Base-by-base conservation (phyloP, 768 basidiomycete genomes). In the Lentinula sp. region DNA sequence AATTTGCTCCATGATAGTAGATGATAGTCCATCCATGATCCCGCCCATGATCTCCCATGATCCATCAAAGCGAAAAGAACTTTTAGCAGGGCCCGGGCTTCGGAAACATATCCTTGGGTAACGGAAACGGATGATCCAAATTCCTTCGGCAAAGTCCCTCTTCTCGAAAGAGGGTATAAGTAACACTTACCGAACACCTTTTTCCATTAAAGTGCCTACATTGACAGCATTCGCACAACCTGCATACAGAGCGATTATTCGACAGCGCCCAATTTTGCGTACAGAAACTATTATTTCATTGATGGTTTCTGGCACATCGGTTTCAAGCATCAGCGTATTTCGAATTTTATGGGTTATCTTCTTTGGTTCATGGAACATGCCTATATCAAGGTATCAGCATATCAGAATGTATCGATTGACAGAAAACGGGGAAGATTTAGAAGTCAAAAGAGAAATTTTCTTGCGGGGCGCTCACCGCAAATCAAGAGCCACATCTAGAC, bases 121-220 rank as follows among this genome's bases (percentile, higher is more conserved):
- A 28, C 28, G 28, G 28, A 28, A 2, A 23, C 23, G 23, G 23
- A 23, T 23, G 28, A 28, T 28, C 28, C 6, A 20, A n/a, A n/a
- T 13, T 13, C 6, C 45, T 46, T 20, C 45, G 45, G 45, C 9
- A 20, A 46, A 6, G 16, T 54, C 7, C 39, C 23, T 18, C 3
- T 42, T 4, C 32, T n/a, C 20, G 4, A 28, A 62, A 8, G 32
- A 6, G 18, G 9, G 23, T 5, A 0, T 13, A 16, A 16, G 2
- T 13, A 1, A 45, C 41, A 59, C 70, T 43, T 60, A 74, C 63
- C 86, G 74, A 16, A 88, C 73, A 8, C 88, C 88, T 70, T 87
- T 87, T 76, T 91, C 87, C 88, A 91, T 91, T 35, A 91, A 66
- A 0, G 88, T 85, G 7, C 89, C 88, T 56, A 91, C 74, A 67